phyloP scores from a whole-genome alignment of 1,284 basidiomycete species.

The Fomes fomentarius region DNA sequence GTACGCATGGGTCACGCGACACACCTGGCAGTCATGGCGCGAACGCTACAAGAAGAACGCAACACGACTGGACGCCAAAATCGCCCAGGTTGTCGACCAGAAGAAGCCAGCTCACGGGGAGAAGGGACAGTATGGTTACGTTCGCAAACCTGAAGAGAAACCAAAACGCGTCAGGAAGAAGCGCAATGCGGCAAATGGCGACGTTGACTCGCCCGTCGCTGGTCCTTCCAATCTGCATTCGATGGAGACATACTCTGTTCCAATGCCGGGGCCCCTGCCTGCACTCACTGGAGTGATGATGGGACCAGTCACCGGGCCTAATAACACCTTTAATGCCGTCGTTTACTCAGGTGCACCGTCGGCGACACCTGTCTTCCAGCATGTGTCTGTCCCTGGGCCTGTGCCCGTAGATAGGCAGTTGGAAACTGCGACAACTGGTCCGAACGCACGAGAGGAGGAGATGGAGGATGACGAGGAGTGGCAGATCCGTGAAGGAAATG shows the following conservation, averaged over 20 bases:
- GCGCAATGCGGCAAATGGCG: constrained; percentile 23
- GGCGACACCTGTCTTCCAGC: constrained; percentile 20
- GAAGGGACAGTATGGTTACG: constrained; percentile 78
- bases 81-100: constrained; percentile 65
- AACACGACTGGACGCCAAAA: constrained; percentile 61
- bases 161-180: constrained; percentile 59
- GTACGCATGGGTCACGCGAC: constrained; percentile 76
- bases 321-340: constrained; percentile 15
- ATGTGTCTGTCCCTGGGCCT: constrained; percentile 23
- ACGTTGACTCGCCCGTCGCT: constrained; percentile 15
- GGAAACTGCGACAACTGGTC: constrained; percentile 29
- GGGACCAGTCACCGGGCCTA: constrained; percentile 15
- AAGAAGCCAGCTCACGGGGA: constrained; percentile 67
- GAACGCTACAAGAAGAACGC: constrained; percentile 84
- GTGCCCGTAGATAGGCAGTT: constrained; percentile 17
- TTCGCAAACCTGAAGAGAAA: constrained; percentile 70
- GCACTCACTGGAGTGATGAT: constrained; percentile 22
- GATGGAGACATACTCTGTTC: constrained; percentile 26
- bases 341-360: constrained; percentile 24
- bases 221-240: constrained; percentile 24
- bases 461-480: constrained; percentile 69
- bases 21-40: constrained; percentile 87
- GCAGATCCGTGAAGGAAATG: constrained; percentile 63
- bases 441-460: constrained; percentile 38
- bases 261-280: constrained; percentile 24